Base-by-base conservation (phyloP, 257 asterid species). In the Lithospermum erythrorhizon region DNA sequence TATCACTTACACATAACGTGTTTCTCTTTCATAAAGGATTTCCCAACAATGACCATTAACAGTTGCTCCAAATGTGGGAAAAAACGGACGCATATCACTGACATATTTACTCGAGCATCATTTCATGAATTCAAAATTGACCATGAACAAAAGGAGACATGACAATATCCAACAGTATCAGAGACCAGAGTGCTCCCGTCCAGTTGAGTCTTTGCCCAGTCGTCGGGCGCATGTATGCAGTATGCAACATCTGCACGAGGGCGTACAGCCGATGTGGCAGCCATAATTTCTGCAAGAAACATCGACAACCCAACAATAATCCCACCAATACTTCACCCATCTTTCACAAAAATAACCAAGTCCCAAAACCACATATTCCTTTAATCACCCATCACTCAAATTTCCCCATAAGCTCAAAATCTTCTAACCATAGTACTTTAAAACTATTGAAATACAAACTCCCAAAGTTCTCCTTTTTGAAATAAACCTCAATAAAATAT, bases 191-290 rank as follows among this genome's bases (percentile, higher is more conserved):
- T 74, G 55, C 77, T 88, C 88, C 98, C 89, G 95, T 91, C 98
- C 98, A 91, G 62, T 88, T 88, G 95, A 3, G 98, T 91, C 87
- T 91, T 91, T 1, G 87, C 86, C 86, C 85, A 91, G 76, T 73
- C 98, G 74, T 77, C 95, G 78, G 14, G 86, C 30, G 94, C 98
- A 62, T 86, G 95, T 71, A 88, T 75, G 78, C 98, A 91, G 80
- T 88, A 91, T 15, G 93, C 96, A 79, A 88, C 96, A 74, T 91
- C 96, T 67, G 90, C 93, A 61, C 95, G 81, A 59, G 98, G 95
- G 29, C 95, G 87, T 55, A 75, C 52, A 11, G 87, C 84, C 4
- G 96, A 81, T 59, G 94, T 81, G 75, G 82, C 90, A 59, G 76
- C 80, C 86, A 88, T 67, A 76, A 91, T 84, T 78, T 87, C 98